Evolutionary conservation across 352 stramenopile species (phyloP).

Genomic region (Ophiocytium majus): DNA sequence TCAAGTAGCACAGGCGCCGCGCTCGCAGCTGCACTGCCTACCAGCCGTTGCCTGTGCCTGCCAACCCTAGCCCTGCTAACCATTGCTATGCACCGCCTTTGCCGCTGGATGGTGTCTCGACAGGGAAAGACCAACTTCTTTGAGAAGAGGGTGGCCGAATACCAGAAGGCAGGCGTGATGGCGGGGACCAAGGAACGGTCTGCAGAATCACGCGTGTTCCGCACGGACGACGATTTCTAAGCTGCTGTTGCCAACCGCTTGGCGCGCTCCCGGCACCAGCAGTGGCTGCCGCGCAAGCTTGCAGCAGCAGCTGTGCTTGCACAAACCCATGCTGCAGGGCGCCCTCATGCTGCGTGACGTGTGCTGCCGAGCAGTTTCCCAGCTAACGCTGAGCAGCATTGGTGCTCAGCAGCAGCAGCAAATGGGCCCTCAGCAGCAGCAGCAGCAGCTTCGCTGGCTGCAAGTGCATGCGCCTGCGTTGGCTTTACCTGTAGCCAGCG

Average conservation of each 20-base stretch:
- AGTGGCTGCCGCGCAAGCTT: neutral
- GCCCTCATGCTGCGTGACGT: neutral
- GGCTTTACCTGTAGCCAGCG: too few relatives aligned
- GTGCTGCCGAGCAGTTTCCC: neutral
- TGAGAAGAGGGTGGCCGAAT: slow-evolving; percentile 97
- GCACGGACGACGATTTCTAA: slow-evolving; percentile 53
- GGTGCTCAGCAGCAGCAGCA: neutral
- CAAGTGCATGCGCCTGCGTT: too few relatives aligned
- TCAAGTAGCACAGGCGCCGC: too few relatives aligned
- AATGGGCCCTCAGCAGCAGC: neutral
- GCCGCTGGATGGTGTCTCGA: too few relatives aligned
- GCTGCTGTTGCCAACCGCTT: neutral
- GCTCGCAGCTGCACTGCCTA: too few relatives aligned
- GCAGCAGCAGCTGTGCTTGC: slow-evolving; percentile 12
- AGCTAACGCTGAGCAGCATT: neutral
- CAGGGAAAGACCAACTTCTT: slow-evolving; percentile 80
- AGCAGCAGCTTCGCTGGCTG: neutral
- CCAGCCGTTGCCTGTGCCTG: too few relatives aligned
- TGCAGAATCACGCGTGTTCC: slow-evolving; percentile 40
- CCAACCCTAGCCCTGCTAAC: too few relatives aligned
- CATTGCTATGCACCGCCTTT: too few relatives aligned
- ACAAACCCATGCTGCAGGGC: neutral
- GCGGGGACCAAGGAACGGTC: slow-evolving; percentile 17
- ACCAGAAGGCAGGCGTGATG: slow-evolving; percentile 63
- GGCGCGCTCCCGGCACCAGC: neutral